Conservation (phyloP, 441 rosid genomes). For the Brassica hybrid region DNA sequence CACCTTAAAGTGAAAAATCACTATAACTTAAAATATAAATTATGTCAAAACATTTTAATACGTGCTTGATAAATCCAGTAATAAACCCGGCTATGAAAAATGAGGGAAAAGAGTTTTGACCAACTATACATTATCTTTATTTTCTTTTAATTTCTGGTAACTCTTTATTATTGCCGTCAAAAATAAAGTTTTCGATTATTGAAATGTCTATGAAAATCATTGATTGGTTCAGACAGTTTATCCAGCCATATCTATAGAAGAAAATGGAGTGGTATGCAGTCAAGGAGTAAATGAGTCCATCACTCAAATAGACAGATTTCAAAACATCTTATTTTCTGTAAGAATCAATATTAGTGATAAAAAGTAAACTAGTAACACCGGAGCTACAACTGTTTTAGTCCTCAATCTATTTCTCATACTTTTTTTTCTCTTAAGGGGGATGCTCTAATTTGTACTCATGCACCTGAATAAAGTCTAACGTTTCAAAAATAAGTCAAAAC, state of each 20-base stretch:
- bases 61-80: neutral
- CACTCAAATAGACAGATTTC: neutral
- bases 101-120: neutral
- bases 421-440: neutral
- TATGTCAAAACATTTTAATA: neutral
- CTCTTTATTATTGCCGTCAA: neutral
- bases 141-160: neutral
- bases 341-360: neutral
- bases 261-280: slow-evolving; percentile 11
- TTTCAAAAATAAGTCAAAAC: neutral
- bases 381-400: slow-evolving; percentile 16
- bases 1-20: neutral
- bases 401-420: slow-evolving; percentile 11
- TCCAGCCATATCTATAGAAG: neutral
- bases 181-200: neutral
- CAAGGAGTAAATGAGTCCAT: slow-evolving; percentile 1
- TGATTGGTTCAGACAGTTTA: neutral
- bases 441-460: slow-evolving; percentile 8
- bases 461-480: slow-evolving; percentile 16
- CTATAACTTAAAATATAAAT: neutral
- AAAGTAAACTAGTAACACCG: neutral
- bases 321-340: neutral
- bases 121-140: neutral
- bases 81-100: neutral
- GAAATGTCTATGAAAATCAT: neutral